Evolutionary conservation across 345 rosid genomes (phyloP), one percentile per base, ranked within the genome.

Genomic region (Sisymbrium altissimum): DNA sequence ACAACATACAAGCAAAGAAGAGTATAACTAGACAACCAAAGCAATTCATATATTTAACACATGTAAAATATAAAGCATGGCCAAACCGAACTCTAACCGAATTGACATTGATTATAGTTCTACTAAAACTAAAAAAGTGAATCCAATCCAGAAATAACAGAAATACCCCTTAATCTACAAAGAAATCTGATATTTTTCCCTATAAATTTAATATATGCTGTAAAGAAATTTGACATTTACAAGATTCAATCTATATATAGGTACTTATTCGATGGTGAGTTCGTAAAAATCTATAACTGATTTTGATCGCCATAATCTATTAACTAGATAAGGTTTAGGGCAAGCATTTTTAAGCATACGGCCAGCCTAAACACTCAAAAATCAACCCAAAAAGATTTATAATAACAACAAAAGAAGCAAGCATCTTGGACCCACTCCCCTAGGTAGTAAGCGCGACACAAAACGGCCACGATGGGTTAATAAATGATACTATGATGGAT

Each of bases 381-480:
- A 18, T 25, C 2, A 60, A 14, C 5, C 9, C n/a, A 44, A 62
- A 21, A 23, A 25, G 18, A 21, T 14, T 43, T 63, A 19, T 43
- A 9, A 64, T 29, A 64, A 45, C 39, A 43, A 43, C 21, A 64
- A 64, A 18, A 29, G 7, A 54, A 39, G 33, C 27, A 15, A 55
- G 48, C 59, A 43, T 43, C n/a, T 12, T 30, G 54, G 19, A 41
- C 43, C 43, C 64, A 68, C 50, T 68, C 32, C 56, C 55, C 8
- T 43, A 45, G 19, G 36, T 14, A 25, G 57, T 52, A 23, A 5
- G 35, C 21, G 32, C 65, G 18, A 32, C 12, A 44, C 55, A 57
- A 70, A 45, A 6, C 45, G 46, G 44, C 74, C 65, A 56, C 74
- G 43, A 50, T 29, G 75, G 61, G 43, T 27, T 49, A 61, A 12